Conservation (phyloP, 2,329 filamentous ascomycete genomes). For the Pseudogymnoascus sp. region DNA sequence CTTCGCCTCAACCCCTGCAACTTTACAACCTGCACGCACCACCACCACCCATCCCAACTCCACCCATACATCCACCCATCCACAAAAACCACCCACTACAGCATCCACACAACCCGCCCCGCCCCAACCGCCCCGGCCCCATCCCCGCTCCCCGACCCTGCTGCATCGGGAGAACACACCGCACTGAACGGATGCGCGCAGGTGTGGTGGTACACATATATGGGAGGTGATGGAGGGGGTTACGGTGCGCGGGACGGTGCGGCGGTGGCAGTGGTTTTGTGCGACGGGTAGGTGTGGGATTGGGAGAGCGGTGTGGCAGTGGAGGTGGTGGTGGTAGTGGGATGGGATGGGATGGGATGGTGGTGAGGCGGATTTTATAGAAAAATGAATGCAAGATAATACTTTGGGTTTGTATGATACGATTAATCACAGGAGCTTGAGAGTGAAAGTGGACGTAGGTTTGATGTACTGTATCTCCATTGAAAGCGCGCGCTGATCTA, state of each 20-base stretch:
- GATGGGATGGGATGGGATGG: neutral
- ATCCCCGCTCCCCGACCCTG: neutral
- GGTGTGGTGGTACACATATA: neutral
- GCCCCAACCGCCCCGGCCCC: neutral
- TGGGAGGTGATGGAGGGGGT: neutral
- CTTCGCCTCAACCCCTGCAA: neutral
- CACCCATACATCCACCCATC: neutral
- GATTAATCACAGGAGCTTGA: neutral
- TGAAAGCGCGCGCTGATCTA: neutral
- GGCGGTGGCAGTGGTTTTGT: neutral
- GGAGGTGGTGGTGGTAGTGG: neutral
- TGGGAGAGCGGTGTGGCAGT: neutral
- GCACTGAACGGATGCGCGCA: neutral
- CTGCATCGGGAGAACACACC: neutral
- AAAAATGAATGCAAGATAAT: neutral
- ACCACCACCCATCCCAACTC: neutral
- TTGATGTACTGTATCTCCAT: neutral
- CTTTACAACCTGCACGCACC: neutral
- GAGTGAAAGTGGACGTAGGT: neutral
- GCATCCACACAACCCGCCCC: neutral
- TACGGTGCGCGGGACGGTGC: neutral
- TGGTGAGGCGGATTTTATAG: neutral
- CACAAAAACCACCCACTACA: neutral
- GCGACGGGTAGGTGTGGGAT: neutral
- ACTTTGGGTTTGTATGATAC: neutral